These are phyloP conservation scores for Multifurca ochricompacta DNA, from an alignment of 768 basidiomycete genomes.

Conservation along the genomic window DNA sequence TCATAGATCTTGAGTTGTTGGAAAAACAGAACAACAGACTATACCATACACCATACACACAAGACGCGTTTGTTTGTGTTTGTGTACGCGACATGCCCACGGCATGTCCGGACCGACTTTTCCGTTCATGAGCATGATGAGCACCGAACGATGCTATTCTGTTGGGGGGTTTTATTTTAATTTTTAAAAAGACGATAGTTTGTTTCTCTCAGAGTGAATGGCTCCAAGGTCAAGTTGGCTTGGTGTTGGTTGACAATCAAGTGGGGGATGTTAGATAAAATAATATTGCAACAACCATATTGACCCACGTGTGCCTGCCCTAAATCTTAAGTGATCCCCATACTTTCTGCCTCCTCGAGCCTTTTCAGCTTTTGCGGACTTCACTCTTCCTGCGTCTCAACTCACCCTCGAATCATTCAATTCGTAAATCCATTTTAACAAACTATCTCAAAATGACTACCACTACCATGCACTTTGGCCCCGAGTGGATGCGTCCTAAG, in stretches of 20 bases:
- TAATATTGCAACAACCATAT: background rate
- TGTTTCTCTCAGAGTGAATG: too few species aligned
- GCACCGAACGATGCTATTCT: too few species aligned
- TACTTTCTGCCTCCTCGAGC: background rate
- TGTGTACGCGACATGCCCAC: constrained; percentile 18
- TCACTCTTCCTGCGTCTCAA: background rate
- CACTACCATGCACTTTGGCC: constrained; percentile 81
- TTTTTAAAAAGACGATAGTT: background rate
- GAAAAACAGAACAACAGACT: too few species aligned
- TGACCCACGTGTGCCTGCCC: constrained; percentile 11
- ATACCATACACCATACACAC: background rate
- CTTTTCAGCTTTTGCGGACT: constrained; percentile 3
- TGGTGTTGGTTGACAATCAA: too few species aligned
- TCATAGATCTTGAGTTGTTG: constrained; percentile 43
- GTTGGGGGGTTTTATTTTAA: too few species aligned
- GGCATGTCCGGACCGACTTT: constrained; percentile 4
- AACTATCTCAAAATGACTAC: constrained; percentile 38
- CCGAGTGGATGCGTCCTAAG: constrained; percentile 89
- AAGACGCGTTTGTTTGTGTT: constrained; percentile 20
- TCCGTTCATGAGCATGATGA: too few species aligned
- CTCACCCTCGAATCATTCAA: constrained; percentile 1
- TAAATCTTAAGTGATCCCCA: constrained; percentile 4
- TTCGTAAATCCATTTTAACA: background rate
- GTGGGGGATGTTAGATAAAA: background rate
- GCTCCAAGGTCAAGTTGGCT: too few species aligned